Evolutionary conservation across 306 rosid genomes (phyloP), one percentile per base, ranked within the genome.

Genomic region (Arachis hypogaea): DNA sequence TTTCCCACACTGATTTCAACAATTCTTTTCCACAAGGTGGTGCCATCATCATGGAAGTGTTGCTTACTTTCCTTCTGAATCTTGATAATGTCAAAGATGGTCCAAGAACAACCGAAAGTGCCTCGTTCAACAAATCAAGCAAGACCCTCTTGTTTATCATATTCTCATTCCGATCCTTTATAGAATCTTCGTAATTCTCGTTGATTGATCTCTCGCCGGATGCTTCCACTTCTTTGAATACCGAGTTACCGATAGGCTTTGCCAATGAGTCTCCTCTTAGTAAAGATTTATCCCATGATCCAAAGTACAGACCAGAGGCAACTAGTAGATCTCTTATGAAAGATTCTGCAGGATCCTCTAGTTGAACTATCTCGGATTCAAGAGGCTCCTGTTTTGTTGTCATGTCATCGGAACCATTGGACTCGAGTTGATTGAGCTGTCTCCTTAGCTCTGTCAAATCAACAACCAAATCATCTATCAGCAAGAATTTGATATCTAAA

Each of bases 211-310:
- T 88, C 74, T 78, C 78, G 12, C 77, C 86, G 46, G 88, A 86
- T 82, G 86, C 97, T 84, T 95, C 97, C 60, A 95, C 97, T 82
- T 92, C 96, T 80, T 87, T 89, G 60, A 88, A 92, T 76, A 95
- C 89, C 0, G 86, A 81, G 49, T 70, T 80, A 78, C 99, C 87
- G 66, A 95, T 81, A 56, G 92, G 96, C 81, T 87, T 90, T 6
- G 85, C 80, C 36, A 72, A 71, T 40, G 90, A 75, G 71, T 85
- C 90, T 80, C 90, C 87, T 87, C 86, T 85, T 22, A 80, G 71
- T 43, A 89, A 78, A 66, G 81, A 84, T 73, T 80, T 85, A 18
- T 88, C 89, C 65, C 91, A 81, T 59, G 96, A 95, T 71, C 93
- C 98, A 68, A 82, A 87, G 76, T 92, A 95, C 66, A 95, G 73